Evolutionary conservation across 1,284 basidiomycete species (phyloP), one percentile per base, ranked within the genome.

Genomic region (Moesziomyces aphidis): DNA sequence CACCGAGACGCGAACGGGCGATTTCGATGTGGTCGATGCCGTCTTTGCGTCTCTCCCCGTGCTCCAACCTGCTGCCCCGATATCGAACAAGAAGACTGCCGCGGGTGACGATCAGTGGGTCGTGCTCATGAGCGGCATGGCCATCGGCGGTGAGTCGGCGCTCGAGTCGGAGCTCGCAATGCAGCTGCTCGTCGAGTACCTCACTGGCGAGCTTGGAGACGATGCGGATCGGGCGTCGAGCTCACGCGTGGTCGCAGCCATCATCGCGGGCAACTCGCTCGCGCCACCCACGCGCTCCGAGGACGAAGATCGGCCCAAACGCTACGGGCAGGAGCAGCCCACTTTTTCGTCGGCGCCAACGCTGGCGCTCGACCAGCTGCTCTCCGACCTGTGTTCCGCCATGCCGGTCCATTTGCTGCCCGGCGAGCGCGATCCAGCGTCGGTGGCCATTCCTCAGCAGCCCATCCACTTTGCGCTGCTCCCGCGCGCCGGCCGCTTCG

Each of bases 11-110:
- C 87, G 89, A 1, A 88, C 88, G 23, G 96, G 97, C 8, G 94
- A 97, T 72, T 98, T 99, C 78, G 92, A 97, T 81, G 95, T 97
- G 5, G 88, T 92, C n/a, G 96, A 98, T 84, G 85, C 93, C 5
- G 94, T 93, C 85, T 93, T 89, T 80, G 89, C 95, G 3, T 95
- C 91, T 0, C 52, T 74, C 19, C 79, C 79, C 9, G 21, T 26
- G 2, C 19, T 52, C 5, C 39, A 52, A 13, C 43, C 64, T 3
- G 11, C 47, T 10, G 53, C 60, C 11, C n/a, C 57, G 1, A 15
- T 48, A 34, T 13, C 46, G 21, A 55, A 28, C 31, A 50, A 43
- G 26, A 28, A 28, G 6, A 7, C 26, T 5, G 23, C 50, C 17
- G 56, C 58, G 10, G 59, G 58, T 19, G 36, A 59, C 4, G 69